Conservation (phyloP, 768 basidiomycete species). For the Gymnopilus dilepis region DNA sequence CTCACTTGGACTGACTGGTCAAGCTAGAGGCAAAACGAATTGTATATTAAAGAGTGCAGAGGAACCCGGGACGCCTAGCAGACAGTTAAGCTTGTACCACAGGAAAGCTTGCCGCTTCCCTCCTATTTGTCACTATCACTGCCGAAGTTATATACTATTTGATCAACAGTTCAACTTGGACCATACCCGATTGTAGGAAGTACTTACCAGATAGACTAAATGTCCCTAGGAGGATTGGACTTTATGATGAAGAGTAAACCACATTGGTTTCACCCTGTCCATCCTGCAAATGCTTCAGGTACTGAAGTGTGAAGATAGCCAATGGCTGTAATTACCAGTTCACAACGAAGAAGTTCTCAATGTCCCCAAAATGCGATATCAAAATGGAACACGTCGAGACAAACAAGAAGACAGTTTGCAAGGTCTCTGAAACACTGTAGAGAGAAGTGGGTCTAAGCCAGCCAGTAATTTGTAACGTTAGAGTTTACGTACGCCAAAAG, state of each 20-base stretch:
- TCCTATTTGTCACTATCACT: no score
- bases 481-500: not conserved
- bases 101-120: no score
- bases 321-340: not conserved
- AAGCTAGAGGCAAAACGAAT: no score
- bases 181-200: no score
- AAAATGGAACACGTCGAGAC: not conserved
- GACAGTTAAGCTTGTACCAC: no score
- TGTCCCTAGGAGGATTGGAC: no score
- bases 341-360: not conserved
- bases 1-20: no score
- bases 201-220: no score
- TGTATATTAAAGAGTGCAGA: no score
- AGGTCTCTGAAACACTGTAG: not conserved
- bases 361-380: not conserved
- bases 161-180: no score
- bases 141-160: no score
- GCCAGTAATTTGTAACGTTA: not conserved
- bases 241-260: not conserved
- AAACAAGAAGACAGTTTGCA: not conserved
- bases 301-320: not conserved
- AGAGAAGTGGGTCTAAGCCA: not conserved
- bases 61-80: no score
- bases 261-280: not conserved
- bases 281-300: not conserved